Evolutionary conservation across 2,329 filamentous ascomycete species (phyloP).

Genomic region (Trichoderma afroharzianum): DNA sequence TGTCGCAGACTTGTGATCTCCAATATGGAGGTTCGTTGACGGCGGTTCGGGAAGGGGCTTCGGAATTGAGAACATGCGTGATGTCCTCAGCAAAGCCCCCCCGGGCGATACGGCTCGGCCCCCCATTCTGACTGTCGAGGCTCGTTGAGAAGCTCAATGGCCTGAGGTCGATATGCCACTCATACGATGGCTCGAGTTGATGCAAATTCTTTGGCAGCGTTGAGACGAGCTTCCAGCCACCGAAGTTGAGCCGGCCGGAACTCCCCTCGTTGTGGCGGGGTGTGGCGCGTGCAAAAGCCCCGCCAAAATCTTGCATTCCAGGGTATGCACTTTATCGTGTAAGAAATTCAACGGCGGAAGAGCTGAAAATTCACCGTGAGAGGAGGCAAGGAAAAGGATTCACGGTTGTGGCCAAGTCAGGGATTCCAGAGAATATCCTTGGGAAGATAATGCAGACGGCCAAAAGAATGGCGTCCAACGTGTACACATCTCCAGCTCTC

Average conservation of each 20-base stretch:
- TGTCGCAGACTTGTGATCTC: slow-evolving; percentile 36
- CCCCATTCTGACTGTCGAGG: slow-evolving; percentile 31
- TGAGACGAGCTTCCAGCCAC: slow-evolving; percentile 23
- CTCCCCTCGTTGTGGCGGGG: slow-evolving; percentile 11
- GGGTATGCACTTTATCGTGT: not conserved
- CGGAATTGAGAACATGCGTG: slow-evolving; percentile 85
- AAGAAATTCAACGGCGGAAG: not conserved
- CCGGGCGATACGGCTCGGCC: slow-evolving; percentile 52
- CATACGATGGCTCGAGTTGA: not conserved
- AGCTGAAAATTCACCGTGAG: not conserved
- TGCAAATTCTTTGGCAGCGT: slow-evolving; percentile 28
- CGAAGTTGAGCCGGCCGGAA: slow-evolving; percentile 31
- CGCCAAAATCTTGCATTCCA: slow-evolving; percentile 15
- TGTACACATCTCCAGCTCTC: slow-evolving; percentile 62
- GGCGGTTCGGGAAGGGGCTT: slow-evolving; percentile 65
- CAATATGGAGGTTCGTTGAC: slow-evolving; percentile 39
- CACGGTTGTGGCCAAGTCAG: not conserved
- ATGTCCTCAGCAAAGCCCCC: slow-evolving; percentile 72
- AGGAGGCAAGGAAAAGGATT: not conserved
- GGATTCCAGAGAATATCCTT: not conserved
- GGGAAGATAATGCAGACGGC: slow-evolving; percentile 29
- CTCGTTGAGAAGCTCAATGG: slow-evolving; percentile 30
- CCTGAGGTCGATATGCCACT: slow-evolving; percentile 19
- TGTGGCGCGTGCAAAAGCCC: slow-evolving; percentile 10
- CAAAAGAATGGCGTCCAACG: slow-evolving; percentile 47